Evolutionary conservation across 2,329 filamentous ascomycete genomes (phyloP).

Genomic region (Rutstroemia sp.): DNA sequence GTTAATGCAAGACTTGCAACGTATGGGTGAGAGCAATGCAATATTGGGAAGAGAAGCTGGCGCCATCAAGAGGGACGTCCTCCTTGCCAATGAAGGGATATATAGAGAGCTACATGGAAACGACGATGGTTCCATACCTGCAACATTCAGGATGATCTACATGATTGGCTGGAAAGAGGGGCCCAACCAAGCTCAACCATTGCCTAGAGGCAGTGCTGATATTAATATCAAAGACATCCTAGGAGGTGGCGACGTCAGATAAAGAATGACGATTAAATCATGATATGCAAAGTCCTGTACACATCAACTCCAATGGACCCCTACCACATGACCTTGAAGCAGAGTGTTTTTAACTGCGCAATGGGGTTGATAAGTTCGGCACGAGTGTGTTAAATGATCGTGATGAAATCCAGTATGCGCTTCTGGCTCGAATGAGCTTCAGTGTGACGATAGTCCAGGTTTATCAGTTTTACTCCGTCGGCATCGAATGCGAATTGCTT

Average conservation of each 20-base stretch:
- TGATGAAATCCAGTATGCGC: no score
- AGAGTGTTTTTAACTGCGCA: no score
- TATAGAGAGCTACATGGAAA: constrained; percentile 85
- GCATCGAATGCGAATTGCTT: no score
- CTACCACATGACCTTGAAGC: no score
- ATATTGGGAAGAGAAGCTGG: constrained; percentile 79
- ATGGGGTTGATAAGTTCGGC: no score
- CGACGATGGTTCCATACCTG: constrained; percentile 67
- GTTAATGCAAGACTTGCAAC: constrained; percentile 87
- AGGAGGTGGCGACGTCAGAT: constrained; percentile 28
- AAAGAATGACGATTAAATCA: background rate
- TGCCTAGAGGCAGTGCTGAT: constrained; percentile 77
- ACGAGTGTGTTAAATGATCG: no score
- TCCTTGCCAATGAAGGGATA: constrained; percentile 82
- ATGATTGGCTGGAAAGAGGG: constrained; percentile 99
- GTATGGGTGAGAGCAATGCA: constrained; percentile 93
- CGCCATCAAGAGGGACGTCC: constrained; percentile 68
- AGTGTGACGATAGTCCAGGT: no score
- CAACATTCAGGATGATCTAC: constrained; percentile 91
- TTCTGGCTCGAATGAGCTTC: no score
- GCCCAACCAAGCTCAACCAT: constrained; percentile 67
- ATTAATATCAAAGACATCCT: constrained; percentile 82
- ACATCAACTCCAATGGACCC: no score
- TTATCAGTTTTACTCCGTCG: no score
- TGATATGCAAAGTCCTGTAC: no score